Conservation (phyloP, 2,329 filamentous ascomycete species). For the Dactylellina drechsleri region DNA sequence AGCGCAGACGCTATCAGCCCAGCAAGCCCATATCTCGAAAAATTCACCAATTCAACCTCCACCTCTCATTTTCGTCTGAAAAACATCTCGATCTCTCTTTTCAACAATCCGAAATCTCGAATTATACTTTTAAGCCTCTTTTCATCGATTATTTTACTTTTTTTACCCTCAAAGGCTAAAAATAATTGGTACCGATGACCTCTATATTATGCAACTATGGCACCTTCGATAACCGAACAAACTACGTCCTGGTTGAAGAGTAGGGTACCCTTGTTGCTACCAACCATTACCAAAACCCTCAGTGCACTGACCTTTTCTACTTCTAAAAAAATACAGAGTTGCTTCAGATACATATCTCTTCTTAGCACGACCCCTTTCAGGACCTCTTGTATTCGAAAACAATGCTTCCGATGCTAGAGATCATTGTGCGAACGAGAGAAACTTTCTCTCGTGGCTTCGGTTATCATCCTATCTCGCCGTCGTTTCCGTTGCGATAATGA, state of each 20-base stretch:
- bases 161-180: too few species aligned
- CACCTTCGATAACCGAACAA: conserved; percentile 49
- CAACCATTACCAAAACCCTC: neutral
- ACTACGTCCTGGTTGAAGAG: conserved; percentile 56
- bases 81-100: neutral
- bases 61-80: neutral
- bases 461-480: conserved; percentile 90
- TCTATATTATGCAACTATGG: conserved; percentile 47
- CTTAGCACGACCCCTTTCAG: conserved; percentile 70
- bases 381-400: conserved; percentile 78
- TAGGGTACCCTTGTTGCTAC: conserved; percentile 24
- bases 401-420: conserved; percentile 78
- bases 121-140: too few species aligned
- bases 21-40: too few species aligned
- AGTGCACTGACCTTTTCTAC: conserved; percentile 6
- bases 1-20: neutral
- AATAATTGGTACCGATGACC: conserved; percentile 20
- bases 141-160: too few species aligned
- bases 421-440: conserved; percentile 82
- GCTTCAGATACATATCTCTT: conserved; percentile 51
- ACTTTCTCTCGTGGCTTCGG: conserved; percentile 88
- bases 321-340: conserved; percentile 8
- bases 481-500: conserved; percentile 86
- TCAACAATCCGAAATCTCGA: neutral
- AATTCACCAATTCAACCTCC: neutral